A percentile compares a stretch with the other conserved stretches of the same genome.
phyloP scores from a whole-genome alignment of 1,284 basidiomycete genomes.

The Takashimella koratensis region DNA sequence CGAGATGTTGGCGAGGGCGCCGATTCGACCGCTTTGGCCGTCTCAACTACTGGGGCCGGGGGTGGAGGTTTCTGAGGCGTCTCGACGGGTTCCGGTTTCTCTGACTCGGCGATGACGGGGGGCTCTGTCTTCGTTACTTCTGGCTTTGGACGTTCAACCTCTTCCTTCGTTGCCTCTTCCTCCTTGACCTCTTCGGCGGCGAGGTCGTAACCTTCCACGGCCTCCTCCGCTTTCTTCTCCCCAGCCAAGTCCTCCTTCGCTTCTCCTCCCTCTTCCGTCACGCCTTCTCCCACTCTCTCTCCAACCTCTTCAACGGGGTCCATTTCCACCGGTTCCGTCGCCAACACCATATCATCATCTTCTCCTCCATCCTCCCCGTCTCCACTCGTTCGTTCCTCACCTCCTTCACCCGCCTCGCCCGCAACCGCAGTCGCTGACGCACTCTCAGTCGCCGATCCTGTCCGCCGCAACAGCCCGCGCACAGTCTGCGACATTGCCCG shows the following conservation, averaged over 20 bases:
- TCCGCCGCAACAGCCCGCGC: slow-evolving; percentile 38
- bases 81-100: no score
- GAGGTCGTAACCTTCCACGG: neutral
- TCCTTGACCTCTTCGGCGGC: neutral
- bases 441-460: slow-evolving; percentile 11
- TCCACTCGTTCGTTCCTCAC: no score
- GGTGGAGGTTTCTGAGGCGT: no score
- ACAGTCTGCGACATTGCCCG: slow-evolving; percentile 36
- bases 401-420: neutral
- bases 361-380: slow-evolving; percentile 5
- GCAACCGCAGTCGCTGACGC: neutral
- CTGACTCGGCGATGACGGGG: no score
- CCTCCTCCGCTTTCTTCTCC: slow-evolving; percentile 3
- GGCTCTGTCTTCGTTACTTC: neutral
- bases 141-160: neutral
- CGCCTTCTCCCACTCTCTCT: neutral
- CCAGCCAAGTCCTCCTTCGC: neutral
- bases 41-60: no score
- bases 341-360: neutral
- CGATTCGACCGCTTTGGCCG: no score
- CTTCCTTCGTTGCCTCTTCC: neutral
- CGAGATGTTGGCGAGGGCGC: no score
- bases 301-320: neutral
- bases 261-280: slow-evolving; percentile 1
- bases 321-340: neutral